Evolutionary conservation across 2,329 filamentous ascomycete genomes (phyloP).

Genomic region (Cytospora paraplurivora): DNA sequence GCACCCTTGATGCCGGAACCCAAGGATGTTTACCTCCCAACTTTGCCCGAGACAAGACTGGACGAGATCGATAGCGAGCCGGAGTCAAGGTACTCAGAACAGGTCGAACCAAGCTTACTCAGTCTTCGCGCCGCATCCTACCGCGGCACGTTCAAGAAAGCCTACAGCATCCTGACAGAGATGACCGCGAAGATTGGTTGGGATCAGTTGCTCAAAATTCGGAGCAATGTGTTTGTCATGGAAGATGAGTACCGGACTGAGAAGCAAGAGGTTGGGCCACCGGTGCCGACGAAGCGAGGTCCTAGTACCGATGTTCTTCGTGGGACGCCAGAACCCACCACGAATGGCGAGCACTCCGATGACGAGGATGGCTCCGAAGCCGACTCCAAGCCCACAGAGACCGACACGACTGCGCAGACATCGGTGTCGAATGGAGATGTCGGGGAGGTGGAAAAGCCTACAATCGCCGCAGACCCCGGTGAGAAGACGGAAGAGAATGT

Average conservation of each 20-base stretch:
- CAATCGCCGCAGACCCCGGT: constrained; percentile 75
- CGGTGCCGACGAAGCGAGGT: constrained; percentile 61
- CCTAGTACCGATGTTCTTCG: constrained; percentile 79
- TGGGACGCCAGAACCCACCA: constrained; percentile 64
- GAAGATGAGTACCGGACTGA: constrained; percentile 97
- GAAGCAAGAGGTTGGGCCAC: constrained; percentile 63
- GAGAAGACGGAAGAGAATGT: constrained; percentile 78
- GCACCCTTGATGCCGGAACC: constrained; percentile 93
- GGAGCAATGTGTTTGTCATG: constrained; percentile 98
- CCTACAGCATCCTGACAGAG: constrained; percentile 90
- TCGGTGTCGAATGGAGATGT: constrained; percentile 42
- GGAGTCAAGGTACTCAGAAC: constrained; percentile 76
- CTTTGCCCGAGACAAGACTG: constrained; percentile 83
- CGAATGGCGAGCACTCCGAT: constrained; percentile 47
- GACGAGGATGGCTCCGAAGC: constrained; percentile 35
- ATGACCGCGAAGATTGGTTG: constrained; percentile 97
- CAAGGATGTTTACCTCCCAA: constrained; percentile 81
- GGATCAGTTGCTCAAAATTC: constrained; percentile 92
- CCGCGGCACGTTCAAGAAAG: constrained; percentile 93
- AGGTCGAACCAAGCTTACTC: constrained; percentile 82
- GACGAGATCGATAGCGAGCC: constrained; percentile 96
- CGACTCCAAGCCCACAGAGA: constrained; percentile 32
- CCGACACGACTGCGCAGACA: constrained; percentile 34
- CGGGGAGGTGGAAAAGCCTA: constrained; percentile 70
- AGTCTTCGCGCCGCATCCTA: constrained; percentile 87